A percentile compares a stretch with the other conserved stretches of the same genome.
These are phyloP conservation scores for Mariannaea elegans DNA, from an alignment of 2,329 filamentous ascomycete genomes.

Conservation along the genomic window DNA sequence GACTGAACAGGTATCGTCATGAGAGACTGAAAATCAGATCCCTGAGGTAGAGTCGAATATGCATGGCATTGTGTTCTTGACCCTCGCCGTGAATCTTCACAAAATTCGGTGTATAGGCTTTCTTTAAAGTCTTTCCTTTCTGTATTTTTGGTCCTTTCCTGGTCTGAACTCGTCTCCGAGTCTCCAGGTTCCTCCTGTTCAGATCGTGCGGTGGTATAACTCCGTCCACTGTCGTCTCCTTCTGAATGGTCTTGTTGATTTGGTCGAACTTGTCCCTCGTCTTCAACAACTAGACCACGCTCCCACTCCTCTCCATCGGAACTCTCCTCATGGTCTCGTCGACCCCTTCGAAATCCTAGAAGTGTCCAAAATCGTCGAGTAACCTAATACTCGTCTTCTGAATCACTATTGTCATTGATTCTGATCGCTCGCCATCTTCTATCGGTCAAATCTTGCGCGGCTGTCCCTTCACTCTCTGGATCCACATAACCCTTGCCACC, in stretches of 20 bases:
- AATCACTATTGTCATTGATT: conserved; percentile 79
- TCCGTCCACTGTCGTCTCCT: background rate
- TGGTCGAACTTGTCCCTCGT: background rate
- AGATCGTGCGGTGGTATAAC: background rate
- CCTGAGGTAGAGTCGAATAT: too few relatives aligned
- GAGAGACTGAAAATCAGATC: too few relatives aligned
- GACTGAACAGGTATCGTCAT: too few relatives aligned
- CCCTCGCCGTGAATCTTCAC: background rate
- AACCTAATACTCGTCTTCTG: conserved; percentile 68
- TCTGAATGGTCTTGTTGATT: background rate
- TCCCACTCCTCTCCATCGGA: background rate
- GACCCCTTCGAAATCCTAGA: background rate
- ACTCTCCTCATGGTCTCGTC: background rate
- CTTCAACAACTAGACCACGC: background rate
- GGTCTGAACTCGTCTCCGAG: background rate
- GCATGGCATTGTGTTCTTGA: too few relatives aligned
- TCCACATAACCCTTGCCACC: conserved; percentile 91
- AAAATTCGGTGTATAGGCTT: background rate
- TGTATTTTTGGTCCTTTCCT: background rate
- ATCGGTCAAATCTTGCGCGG: conserved; percentile 88
- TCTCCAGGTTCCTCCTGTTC: background rate
- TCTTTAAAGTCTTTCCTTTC: background rate
- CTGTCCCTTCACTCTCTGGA: conserved; percentile 83
- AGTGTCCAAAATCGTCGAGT: conserved; percentile 12
- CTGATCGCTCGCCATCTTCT: conserved; percentile 80